Base-by-base conservation (phyloP, 345 rosid species). In the Excoecaria agallocha region DNA sequence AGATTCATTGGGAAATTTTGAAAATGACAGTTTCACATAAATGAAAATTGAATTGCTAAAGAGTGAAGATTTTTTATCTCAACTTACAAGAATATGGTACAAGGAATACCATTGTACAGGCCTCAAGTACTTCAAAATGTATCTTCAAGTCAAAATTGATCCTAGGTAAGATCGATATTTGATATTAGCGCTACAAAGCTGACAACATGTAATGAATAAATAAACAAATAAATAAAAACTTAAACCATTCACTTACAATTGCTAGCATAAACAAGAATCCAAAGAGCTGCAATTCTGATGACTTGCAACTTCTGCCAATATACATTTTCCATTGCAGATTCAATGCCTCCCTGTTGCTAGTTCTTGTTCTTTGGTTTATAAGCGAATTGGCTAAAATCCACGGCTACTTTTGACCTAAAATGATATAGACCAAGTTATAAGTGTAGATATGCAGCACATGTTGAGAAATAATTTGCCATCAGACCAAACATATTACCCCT, bases 301-400 rank as follows among this genome's bases (percentile, higher is more conserved):
- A 25, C 56, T 66, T 66, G 54, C 67, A 50, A 59, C 43, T 64
- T 20, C 51, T 11, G 67, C 58, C 67, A 9, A 61, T 37, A 5
- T 17, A 48, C 69, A 35, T 68, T 59, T 72, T 69, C 54, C 48
- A 19, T 82, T 60, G 68, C 74, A 22, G 69, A 13, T 68, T 87
- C 88, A 87, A 60, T 73, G 38, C 76, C 84, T 81, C 61, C 73
- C 79, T 41, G 79, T 45, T 69, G 75, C 67, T 66, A 58, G 77
- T 87, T 77, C 79, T 58, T 54, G 74, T 60, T 80, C 37, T 77
- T 83, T 35, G 89, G 84, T 41, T 77, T 69, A 77, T 84, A 92
- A 55, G 90, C 88, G 77, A 92, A 94, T 56, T 82, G 87, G 78
- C 86, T 86, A 71, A 94, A 74, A 79, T 88, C 92, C 45, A 69